phyloP scores from a whole-genome alignment of 2,329 filamentous ascomycete species.

The Epichloe sp. region DNA sequence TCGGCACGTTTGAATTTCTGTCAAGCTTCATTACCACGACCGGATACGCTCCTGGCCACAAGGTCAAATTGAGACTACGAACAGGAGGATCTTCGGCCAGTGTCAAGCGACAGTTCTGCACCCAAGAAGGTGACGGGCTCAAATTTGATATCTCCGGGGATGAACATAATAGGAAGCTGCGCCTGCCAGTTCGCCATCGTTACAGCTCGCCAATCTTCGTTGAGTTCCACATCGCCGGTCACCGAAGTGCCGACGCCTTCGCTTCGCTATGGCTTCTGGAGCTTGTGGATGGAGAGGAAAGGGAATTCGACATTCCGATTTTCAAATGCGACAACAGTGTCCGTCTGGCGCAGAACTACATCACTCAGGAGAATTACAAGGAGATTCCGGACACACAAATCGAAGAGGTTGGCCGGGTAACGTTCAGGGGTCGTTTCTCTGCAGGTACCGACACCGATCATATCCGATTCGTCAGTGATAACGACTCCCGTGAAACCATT shows the following conservation, averaged over 20 bases:
- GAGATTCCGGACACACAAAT: conserved; percentile 62
- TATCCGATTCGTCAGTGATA: conserved; percentile 69
- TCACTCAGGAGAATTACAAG: conserved; percentile 64
- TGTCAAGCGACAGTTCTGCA: conserved; percentile 50
- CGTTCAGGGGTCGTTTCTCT: conserved; percentile 78
- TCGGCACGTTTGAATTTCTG: conserved; percentile 83
- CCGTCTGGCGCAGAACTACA: conserved; percentile 81
- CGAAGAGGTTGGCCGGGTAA: conserved; percentile 66
- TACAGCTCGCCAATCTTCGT: conserved; percentile 85
- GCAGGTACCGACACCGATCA: conserved; percentile 83
- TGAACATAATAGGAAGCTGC: conserved; percentile 34
- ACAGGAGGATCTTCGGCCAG: conserved; percentile 74
- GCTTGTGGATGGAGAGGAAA: conserved; percentile 65
- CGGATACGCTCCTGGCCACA: conserved; percentile 48
- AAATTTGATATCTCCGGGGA: conserved; percentile 35
- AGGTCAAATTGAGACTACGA: conserved; percentile 64
- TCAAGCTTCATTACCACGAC: conserved; percentile 55
- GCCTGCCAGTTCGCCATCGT: conserved; percentile 77
- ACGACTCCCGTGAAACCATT: conserved; percentile 81
- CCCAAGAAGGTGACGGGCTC: conserved; percentile 41
- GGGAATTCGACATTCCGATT: conserved; percentile 74
- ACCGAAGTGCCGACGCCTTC: conserved; percentile 60
- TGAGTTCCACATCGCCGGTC: conserved; percentile 61
- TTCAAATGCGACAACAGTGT: conserved; percentile 68
- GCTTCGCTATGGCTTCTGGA: conserved; percentile 79